Conservation (phyloP, 2,329 filamentous ascomycete species). For the Exophiala spinifera region DNA sequence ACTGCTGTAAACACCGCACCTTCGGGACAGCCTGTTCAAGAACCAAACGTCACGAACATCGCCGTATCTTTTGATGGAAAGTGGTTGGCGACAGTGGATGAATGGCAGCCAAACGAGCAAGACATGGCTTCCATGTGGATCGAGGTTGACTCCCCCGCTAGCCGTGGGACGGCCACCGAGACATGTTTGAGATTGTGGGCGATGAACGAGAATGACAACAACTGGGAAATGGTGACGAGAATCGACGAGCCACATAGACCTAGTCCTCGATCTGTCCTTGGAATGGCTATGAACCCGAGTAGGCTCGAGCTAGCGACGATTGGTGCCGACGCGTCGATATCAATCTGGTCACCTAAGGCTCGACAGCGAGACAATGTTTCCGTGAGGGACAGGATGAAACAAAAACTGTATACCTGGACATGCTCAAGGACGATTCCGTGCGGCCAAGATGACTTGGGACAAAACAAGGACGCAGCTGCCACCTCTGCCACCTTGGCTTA, state of each 20-base stretch:
- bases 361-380: slow-evolving; percentile 61
- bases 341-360: slow-evolving; percentile 75
- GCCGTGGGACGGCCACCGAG: slow-evolving; percentile 46
- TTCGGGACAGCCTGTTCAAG: slow-evolving; percentile 66
- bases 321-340: slow-evolving; percentile 73
- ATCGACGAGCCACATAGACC: slow-evolving; percentile 77
- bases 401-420: slow-evolving; percentile 69
- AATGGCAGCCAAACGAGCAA: slow-evolving; percentile 72
- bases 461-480: not conserved
- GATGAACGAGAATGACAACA: slow-evolving; percentile 51
- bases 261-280: slow-evolving; percentile 60
- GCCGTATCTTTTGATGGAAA: slow-evolving; percentile 74
- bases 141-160: slow-evolving; percentile 6
- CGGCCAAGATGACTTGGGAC: slow-evolving; percentile 37
- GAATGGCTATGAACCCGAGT: slow-evolving; percentile 67
- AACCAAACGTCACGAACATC: slow-evolving; percentile 74
- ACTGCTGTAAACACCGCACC: slow-evolving; percentile 76
- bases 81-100: slow-evolving; percentile 89
- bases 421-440: slow-evolving; percentile 54
- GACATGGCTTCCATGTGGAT: slow-evolving; percentile 61
- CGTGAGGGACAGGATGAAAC: slow-evolving; percentile 49
- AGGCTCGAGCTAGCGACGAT: slow-evolving; percentile 76
- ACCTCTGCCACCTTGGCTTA: slow-evolving; percentile 65
- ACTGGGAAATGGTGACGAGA: slow-evolving; percentile 74
- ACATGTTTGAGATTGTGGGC: slow-evolving; percentile 90